Conservation (phyloP, 139 green algal genomes). For the Coelastrella sp. region DNA sequence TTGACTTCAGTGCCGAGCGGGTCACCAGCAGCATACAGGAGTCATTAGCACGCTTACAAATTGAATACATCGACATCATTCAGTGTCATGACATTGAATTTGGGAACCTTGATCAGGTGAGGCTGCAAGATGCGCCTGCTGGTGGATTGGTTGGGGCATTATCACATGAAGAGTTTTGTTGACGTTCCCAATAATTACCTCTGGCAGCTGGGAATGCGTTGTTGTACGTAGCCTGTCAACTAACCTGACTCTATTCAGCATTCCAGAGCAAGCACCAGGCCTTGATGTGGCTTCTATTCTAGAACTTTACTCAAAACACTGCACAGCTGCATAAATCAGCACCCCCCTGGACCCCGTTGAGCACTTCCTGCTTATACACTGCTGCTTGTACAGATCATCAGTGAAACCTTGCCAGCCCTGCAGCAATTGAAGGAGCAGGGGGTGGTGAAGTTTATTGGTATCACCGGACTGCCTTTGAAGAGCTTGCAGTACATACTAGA, state of each 20-base stretch:
- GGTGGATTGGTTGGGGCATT: too few species aligned
- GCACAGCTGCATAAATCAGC: too few species aligned
- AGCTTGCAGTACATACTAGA: conserved; percentile 86
- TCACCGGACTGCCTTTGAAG: conserved; percentile 92
- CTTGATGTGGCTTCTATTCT: too few species aligned
- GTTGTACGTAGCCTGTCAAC: too few species aligned
- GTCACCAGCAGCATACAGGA: conserved; percentile 84
- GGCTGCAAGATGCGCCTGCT: background rate
- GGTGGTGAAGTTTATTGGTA: conserved; percentile 87
- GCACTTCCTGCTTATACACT: background rate
- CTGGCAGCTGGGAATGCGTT: too few species aligned
- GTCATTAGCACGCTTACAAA: conserved; percentile 78
- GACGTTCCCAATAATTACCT: too few species aligned
- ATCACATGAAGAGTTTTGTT: too few species aligned
- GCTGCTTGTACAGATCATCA: conserved; percentile 43
- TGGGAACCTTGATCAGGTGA: conserved; percentile 82
- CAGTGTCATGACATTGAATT: conserved; percentile 98
- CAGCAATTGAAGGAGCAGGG: conserved; percentile 82
- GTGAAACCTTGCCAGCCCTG: conserved; percentile 93
- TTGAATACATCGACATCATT: conserved; percentile 92
- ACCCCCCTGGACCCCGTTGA: too few species aligned
- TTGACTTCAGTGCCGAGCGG: conserved; percentile 89
- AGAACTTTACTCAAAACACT: too few species aligned
- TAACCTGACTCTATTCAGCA: too few species aligned
- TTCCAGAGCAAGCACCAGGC: too few species aligned